Evolutionary conservation across 805 yeast species (phyloP), one percentile per base, ranked within the genome.

Genomic region (Candida ficus): DNA sequence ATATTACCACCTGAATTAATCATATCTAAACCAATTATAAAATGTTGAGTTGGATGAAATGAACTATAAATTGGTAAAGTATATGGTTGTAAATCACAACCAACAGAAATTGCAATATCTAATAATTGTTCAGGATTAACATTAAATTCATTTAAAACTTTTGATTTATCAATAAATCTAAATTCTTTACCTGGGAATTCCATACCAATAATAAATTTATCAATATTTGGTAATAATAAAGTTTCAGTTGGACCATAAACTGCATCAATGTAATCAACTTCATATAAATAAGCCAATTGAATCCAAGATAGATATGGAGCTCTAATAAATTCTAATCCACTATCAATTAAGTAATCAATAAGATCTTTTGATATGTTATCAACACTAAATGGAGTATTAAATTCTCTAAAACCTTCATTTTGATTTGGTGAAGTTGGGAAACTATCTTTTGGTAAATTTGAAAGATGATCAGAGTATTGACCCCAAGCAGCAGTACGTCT

Each of bases 191-290:
- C 67, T 39, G 71, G 76, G 46, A 79, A 73, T 45, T 85, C 95
- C 70, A 89, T 72, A 16, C 83, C 76, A 37, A 80, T 61, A 41
- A 91, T 81, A 43, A 89, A 78, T 48, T 76, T 82, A 42, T 86
- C 93, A 21, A 83, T 71, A 19, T 75, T 72, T 5, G 62, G 63
- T 34, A 76, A 60, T 57, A 91, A 65, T 33, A 90, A 64, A 29
- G 80, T 70, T 52, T 93, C 98, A 1, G 89, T 81, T 7, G 96
- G 81, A 1, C 95, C 96, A 61, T 79, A 85, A 28, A 90, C 77
- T 5, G 83, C 79, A 58, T 90, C 89, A 37, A 91, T 74, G 34
- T 68, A 63, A 0, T 67, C 69, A 36, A 67, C 67, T 33, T 73
- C 73, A 46, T 72, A 70, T 52, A 91, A 63, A 53, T 87, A 88